Conservation (phyloP, 2,329 filamentous ascomycete species). For the Dactylellina cionopaga region DNA sequence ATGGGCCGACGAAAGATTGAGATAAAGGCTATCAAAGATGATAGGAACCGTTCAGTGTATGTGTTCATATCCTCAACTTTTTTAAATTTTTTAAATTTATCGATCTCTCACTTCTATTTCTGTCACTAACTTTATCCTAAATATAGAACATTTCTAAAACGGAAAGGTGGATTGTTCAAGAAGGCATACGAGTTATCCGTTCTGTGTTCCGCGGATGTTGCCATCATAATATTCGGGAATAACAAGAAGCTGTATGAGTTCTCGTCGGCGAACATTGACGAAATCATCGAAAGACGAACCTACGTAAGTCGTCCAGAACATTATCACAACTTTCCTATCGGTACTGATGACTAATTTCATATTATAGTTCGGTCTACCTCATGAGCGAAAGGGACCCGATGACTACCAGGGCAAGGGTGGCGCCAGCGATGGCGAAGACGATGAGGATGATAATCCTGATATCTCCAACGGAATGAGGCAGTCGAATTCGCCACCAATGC, state of each 20-base stretch:
- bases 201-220: constrained; percentile 96
- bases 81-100: too few species aligned
- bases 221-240: constrained; percentile 97
- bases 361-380: constrained; percentile 83
- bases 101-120: background rate
- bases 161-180: constrained; percentile 98
- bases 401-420: constrained; percentile 85
- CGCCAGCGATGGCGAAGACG: constrained; percentile 82
- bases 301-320: constrained; percentile 72
- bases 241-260: constrained; percentile 99
- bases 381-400: constrained; percentile 93
- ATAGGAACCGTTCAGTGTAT: constrained; percentile 96
- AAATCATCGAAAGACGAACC: constrained; percentile 86
- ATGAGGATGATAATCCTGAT: constrained; percentile 72
- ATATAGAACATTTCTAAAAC: constrained; percentile 90
- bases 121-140: constrained; percentile 17
- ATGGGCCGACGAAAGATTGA: constrained; percentile 99
- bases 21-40: constrained; percentile 99
- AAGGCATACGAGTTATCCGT: constrained; percentile 99
- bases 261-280: constrained; percentile 90
- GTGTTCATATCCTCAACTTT: too few species aligned
- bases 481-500: constrained; percentile 73
- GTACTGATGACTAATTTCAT: background rate
- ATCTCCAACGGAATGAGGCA: constrained; percentile 46
- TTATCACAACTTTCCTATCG: too few species aligned